phyloP scores from a whole-genome alignment of 2,329 filamentous ascomycete genomes.

The Orbilia javanica region DNA sequence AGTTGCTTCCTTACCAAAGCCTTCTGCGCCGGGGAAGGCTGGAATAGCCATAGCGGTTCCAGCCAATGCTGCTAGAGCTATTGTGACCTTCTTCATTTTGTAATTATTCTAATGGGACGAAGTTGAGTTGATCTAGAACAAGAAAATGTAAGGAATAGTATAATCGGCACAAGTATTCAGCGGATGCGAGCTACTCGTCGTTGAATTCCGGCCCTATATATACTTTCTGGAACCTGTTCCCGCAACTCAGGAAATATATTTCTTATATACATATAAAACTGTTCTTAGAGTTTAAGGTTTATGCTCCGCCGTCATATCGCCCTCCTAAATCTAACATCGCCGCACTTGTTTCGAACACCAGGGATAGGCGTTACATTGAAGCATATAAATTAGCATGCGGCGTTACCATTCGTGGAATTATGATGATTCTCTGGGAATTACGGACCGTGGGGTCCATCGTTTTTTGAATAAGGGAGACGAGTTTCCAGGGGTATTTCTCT shows the following conservation, averaged over 20 bases:
- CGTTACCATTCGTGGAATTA: slow-evolving; percentile 55
- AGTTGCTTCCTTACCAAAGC: slow-evolving; percentile 68
- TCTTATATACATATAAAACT: slow-evolving; percentile 17
- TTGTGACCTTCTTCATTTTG: slow-evolving; percentile 24
- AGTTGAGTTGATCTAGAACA: neutral
- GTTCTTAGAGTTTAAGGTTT: neutral
- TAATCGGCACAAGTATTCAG: no score
- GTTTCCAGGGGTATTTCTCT: slow-evolving; percentile 21
- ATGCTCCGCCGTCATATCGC: neutral
- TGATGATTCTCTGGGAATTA: slow-evolving; percentile 34
- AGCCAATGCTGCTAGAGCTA: slow-evolving; percentile 48
- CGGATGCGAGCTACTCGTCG: neutral
- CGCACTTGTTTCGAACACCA: slow-evolving; percentile 10
- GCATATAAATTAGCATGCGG: slow-evolving; percentile 25
- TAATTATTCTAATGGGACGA: neutral
- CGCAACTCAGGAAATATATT: neutral
- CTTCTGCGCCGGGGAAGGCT: slow-evolving; percentile 70
- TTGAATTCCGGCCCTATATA: neutral
- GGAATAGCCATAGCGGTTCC: slow-evolving; percentile 59
- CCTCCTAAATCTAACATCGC: slow-evolving; percentile 10
- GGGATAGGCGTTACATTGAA: slow-evolving; percentile 28
- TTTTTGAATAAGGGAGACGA: slow-evolving; percentile 28
- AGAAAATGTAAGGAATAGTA: neutral
- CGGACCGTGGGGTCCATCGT: slow-evolving; percentile 36
- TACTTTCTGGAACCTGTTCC: neutral